Percentiles rank a stretch among this genome's conserved stretches.
phyloP scores from a whole-genome alignment of 371 early-diverging fungal genomes.

The Mortierella sp. region DNA sequence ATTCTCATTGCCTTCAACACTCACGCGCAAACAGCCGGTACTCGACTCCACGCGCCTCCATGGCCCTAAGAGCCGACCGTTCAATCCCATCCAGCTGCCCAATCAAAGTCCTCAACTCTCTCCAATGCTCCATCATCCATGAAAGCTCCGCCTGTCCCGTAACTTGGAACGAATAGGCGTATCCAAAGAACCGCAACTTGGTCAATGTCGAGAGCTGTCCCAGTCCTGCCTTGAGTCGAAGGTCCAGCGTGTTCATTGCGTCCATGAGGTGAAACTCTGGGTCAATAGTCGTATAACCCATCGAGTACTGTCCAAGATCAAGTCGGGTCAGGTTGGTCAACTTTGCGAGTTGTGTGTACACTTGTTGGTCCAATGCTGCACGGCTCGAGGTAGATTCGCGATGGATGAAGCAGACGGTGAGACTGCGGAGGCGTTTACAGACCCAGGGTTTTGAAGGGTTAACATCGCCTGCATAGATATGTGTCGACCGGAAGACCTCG shows the following conservation, averaged over 20 bases:
- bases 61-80: too few species aligned
- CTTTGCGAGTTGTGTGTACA: background rate
- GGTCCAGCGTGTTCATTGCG: slow-evolving; percentile 4
- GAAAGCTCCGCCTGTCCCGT: background rate
- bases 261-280: background rate
- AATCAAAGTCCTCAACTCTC: background rate
- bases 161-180: background rate
- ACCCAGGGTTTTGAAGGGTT: background rate
- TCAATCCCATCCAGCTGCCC: background rate
- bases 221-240: background rate
- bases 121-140: slow-evolving; percentile 9
- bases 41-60: too few species aligned
- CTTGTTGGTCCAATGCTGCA: background rate
- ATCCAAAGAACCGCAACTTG: background rate
- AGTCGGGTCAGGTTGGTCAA: background rate
- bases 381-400: background rate
- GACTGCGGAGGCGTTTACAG: background rate
- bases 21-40: too few species aligned
- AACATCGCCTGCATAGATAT: background rate
- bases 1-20: too few species aligned
- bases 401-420: background rate
- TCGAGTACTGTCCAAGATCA: background rate
- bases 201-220: background rate
- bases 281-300: background rate
- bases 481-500: background rate